Evolutionary conservation across 23 red algal species (phyloP).

Genomic region (Gracilariopsis chorda): DNA sequence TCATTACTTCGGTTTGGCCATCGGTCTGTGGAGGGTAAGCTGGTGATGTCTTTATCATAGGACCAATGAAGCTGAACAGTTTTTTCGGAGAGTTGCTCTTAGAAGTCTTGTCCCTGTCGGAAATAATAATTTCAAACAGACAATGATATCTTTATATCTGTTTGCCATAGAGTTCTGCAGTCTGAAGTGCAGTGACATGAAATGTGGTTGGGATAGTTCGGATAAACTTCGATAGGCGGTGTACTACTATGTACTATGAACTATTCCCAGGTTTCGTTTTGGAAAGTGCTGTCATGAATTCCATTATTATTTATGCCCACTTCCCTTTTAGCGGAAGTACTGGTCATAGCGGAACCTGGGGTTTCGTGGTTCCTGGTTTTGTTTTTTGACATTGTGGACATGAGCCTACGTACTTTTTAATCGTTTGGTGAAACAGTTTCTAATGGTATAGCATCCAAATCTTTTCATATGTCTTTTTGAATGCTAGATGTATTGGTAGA

Average conservation of each 20-base stretch:
- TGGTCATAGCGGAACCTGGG: too few species aligned
- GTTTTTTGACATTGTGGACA: too few species aligned
- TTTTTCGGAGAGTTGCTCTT: constrained; percentile 1
- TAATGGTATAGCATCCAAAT: too few species aligned
- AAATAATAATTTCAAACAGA: background rate
- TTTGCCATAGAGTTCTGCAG: background rate
- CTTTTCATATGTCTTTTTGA: too few species aligned
- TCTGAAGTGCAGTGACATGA: background rate
- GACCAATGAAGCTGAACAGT: background rate
- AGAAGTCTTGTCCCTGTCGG: background rate
- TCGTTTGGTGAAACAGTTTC: too few species aligned
- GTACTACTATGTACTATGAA: background rate
- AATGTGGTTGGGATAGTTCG: background rate
- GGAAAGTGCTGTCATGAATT: too few species aligned
- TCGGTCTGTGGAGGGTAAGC: constrained; percentile 24
- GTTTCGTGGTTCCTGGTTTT: too few species aligned
- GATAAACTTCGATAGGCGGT: constrained; percentile 3
- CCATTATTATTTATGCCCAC: too few species aligned
- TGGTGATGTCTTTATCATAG: background rate
- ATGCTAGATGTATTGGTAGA: too few species aligned
- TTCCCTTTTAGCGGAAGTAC: too few species aligned
- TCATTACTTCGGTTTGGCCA: constrained; percentile 24
- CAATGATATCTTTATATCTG: background rate
- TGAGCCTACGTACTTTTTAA: too few species aligned
- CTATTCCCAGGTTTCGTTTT: background rate